These are phyloP conservation scores for Agaricus subrufescens DNA, from an alignment of 768 basidiomycete genomes.

Conservation along the genomic window DNA sequence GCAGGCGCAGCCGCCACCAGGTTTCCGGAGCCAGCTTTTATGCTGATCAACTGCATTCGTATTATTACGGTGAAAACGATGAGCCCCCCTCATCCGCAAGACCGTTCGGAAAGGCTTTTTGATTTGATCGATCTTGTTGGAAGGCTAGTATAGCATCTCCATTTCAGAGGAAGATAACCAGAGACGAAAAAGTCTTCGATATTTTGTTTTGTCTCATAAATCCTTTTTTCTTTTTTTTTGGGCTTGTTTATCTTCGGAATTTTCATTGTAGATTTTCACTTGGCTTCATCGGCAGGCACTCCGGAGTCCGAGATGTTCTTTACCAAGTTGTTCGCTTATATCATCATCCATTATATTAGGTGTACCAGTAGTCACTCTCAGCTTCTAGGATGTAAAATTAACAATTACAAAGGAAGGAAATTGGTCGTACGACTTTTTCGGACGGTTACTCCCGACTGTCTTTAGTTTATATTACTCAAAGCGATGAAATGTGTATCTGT, in stretches of 20 bases:
- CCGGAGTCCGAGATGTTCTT: background rate
- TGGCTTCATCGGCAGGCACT: background rate
- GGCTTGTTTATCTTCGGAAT: no score
- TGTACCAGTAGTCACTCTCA: background rate
- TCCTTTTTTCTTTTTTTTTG: background rate
- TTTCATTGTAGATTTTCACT: no score
- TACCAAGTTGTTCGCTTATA: background rate
- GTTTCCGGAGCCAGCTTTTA: slow-evolving; percentile 5
- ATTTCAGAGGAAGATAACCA: background rate
- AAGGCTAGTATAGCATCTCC: background rate
- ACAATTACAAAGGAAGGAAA: background rate
- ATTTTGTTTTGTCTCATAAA: background rate
- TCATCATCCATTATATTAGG: background rate
- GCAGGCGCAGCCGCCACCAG: background rate
- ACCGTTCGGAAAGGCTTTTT: background rate
- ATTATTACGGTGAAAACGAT: slow-evolving; percentile 1
- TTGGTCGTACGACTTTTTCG: background rate
- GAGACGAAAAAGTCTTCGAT: background rate
- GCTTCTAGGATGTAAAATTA: background rate
- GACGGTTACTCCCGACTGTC: no score
- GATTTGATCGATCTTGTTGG: no score
- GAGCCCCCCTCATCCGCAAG: background rate
- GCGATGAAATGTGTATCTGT: slow-evolving; percentile 1
- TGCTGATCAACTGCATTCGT: background rate
- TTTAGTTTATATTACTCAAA: background rate